phyloP scores from a whole-genome alignment of 139 green algal genomes.

The Diplosphaera chodatii region DNA sequence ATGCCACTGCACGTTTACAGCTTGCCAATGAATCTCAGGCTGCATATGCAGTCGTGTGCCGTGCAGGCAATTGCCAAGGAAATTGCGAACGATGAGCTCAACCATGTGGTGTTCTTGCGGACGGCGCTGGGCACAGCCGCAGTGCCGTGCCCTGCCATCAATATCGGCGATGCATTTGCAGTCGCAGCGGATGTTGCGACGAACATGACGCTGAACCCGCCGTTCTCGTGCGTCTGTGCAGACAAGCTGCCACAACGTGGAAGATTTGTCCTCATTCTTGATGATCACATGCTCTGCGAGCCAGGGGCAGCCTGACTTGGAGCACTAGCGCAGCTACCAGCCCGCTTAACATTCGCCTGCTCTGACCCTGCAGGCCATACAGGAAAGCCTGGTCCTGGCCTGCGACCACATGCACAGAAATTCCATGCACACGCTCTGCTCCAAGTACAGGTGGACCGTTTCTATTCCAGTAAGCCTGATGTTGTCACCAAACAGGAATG shows the following conservation, averaged over 20 bases:
- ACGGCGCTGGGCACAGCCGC: conserved; percentile 19
- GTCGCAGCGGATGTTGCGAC: conserved; percentile 30
- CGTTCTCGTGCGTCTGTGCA: conserved; percentile 1
- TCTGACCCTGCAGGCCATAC: too few relatives aligned
- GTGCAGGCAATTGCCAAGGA: conserved; percentile 10
- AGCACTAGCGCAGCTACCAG: too few relatives aligned
- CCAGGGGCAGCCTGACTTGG: too few relatives aligned
- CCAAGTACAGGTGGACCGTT: background rate
- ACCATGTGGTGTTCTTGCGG: conserved; percentile 32
- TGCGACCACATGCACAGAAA: too few relatives aligned
- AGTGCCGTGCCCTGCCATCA: conserved; percentile 24
- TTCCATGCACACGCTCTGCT: too few relatives aligned
- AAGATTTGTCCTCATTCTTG: too few relatives aligned
- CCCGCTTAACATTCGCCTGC: too few relatives aligned
- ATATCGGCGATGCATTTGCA: conserved; percentile 38
- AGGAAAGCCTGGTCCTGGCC: too few relatives aligned
- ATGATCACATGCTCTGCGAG: too few relatives aligned
- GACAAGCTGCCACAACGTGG: background rate
- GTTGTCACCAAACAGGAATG: conserved; percentile 29
- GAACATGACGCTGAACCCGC: conserved; percentile 24
- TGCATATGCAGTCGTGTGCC: background rate
- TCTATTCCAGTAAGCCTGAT: background rate
- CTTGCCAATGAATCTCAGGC: too few relatives aligned
- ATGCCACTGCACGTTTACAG: too few relatives aligned
- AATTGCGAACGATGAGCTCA: conserved; percentile 37